These are phyloP conservation scores for Neonectria ditissima DNA, from an alignment of 2,329 filamentous ascomycete species.

Conservation along the genomic window DNA sequence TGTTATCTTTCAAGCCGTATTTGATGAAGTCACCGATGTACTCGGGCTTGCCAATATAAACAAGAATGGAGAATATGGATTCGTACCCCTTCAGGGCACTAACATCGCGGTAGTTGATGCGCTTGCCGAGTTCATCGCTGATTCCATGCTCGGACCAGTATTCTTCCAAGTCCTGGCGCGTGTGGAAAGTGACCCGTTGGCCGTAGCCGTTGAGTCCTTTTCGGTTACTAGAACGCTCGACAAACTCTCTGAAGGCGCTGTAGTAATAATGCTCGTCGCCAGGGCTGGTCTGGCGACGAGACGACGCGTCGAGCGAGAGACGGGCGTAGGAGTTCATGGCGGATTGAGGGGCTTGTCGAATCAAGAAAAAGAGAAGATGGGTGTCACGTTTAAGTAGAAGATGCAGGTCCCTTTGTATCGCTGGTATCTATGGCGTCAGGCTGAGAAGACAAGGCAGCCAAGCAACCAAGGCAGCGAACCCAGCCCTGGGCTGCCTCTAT, in stretches of 20 bases:
- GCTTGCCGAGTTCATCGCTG: not conserved
- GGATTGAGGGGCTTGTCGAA: not conserved
- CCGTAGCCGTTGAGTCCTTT: not conserved
- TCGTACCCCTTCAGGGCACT: constrained; percentile 6
- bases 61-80: constrained; percentile 32
- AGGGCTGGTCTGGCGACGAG: no score
- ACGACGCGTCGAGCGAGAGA: not conserved
- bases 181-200: not conserved
- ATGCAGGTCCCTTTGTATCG: no score
- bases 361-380: not conserved
- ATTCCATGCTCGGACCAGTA: not conserved
- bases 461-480: no score
- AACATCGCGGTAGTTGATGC: not conserved
- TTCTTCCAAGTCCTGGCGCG: not conserved
- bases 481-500: no score
- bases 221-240: not conserved
- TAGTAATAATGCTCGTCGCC: not conserved
- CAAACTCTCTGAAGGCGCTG: not conserved
- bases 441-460: no score
- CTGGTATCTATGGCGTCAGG: no score
- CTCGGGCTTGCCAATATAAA: constrained; percentile 11
- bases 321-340: not conserved
- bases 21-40: constrained; percentile 14
- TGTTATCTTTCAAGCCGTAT: constrained; percentile 5
- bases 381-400: no score